Evolutionary conservation across 169 alveolate species (phyloP), one percentile per base, ranked within the genome.

Genomic region (Cyclospora cayetanensis): DNA sequence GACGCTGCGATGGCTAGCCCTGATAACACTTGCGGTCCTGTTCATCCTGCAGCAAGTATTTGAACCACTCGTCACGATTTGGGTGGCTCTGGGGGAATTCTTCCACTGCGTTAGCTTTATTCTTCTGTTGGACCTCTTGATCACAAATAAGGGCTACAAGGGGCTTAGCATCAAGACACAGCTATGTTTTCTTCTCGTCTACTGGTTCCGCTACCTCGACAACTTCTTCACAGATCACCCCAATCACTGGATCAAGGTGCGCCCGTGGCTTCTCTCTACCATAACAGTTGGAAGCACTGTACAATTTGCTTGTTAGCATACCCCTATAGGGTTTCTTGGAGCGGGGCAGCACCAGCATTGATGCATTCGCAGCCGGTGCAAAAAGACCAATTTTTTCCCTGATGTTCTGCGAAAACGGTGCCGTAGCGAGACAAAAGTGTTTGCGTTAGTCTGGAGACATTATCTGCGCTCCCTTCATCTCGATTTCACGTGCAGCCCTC

Each of bases 161-260:
- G 91, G 91, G 18, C 65, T 84, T 15, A 66, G 85, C 46, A 65
- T 66, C 31, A 84, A 84, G 43, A 84, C 85, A 0, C 91, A 84
- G 22, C 29, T 79, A 4, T 50, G 68, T 29, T 79, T 79, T 50
- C 89, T 79, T 50, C 46, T 79, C 50, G 89, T 79, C 22, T 63
- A 79, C 89, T 79, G 89, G 89, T 79, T 79, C 55, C 68, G 89
- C 68, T 79, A 79, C 89, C 18, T 43, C 52, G 89, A 79, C 89
- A 39, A 50, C 34, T 79, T 79, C 72, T 79, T 79, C 72, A 25
- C 68, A 43, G 27, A 55, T 20, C 89, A 79, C 34, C 50, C 42
- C 74, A 79, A 79, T 27, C 89, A 79, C 74, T 79, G 89, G 89
- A 79, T 79, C 18, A 46, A 46, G 60, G 60, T 46, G 60, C 60